Evolutionary conservation across 2,329 filamentous ascomycete genomes (phyloP), one percentile per base, ranked within the genome.

Genomic region (Dactylonectria estremocensis): DNA sequence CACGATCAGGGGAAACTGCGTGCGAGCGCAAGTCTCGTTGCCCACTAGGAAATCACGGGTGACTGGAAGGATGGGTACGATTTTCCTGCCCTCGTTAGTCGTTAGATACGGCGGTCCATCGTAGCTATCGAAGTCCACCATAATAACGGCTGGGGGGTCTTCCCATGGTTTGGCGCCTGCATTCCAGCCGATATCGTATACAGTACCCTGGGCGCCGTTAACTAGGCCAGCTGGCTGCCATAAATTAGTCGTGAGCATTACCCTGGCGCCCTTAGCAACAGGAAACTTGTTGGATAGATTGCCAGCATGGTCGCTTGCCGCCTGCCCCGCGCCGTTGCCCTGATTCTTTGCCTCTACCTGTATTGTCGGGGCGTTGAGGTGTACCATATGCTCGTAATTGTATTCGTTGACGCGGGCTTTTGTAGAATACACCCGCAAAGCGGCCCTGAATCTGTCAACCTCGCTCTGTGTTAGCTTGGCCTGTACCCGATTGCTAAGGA

Each of bases 101-200:
- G 18, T 46, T 46, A 46, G 43, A 22, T 46, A 46, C 43, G 18
- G 43, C 43, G 43, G 43, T 11, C 43, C 43, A 5, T 46, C 43
- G 43, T 46, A 46, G 43, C 43, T 46, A 46, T 40, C n/a, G 14
- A 43, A 43, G 7, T 28, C 24, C 24, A 28, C 24, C 24, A 28
- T 28, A 28, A 28, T 46, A 46, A 46, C 43, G 1, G 43, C 43
- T 11, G 18, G 43, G 43, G 18, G 43, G 3, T 46, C 43, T 46
- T 46, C 43, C 43, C 43, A 20, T 20, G 43, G 43, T 10, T 46
- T 46, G 43, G 43, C 8, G 43, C 43, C 16, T 46, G 8, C 43
- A 13, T 46, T 46, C 43, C 43, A 46, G 43, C n/a, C 43, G 43
- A 46, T 46, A 11, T 46, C 18, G 43, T 46, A 46, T 46, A 46